These are phyloP conservation scores for Durotheca rogersii DNA, from an alignment of 495 filamentous ascomycete genomes.

Conservation along the genomic window DNA sequence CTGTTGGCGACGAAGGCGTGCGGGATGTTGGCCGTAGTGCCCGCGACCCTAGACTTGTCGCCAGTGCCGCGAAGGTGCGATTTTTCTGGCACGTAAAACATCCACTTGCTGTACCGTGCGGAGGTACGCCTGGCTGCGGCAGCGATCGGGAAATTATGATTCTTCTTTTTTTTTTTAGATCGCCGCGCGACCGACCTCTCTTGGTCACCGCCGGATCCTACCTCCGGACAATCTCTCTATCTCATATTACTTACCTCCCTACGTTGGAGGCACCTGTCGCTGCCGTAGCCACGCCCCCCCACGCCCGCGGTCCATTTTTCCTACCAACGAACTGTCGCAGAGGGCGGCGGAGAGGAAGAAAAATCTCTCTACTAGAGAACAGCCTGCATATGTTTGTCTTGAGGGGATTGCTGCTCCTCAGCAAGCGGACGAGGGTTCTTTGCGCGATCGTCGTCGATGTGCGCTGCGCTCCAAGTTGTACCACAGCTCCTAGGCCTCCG, in stretches of 20 bases:
- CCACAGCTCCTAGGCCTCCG: constrained; percentile 1
- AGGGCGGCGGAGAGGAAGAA: too few species aligned
- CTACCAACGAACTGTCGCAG: neutral
- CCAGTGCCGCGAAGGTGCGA: too few species aligned
- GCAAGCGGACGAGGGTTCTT: too few species aligned
- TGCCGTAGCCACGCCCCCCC: too few species aligned
- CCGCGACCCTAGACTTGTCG: too few species aligned
- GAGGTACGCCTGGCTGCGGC: neutral
- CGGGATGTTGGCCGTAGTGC: too few species aligned
- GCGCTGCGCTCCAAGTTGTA: neutral
- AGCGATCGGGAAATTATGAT: neutral
- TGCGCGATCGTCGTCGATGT: neutral
- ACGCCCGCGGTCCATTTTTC: neutral
- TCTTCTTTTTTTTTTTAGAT: neutral
- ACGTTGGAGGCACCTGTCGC: constrained; percentile 16
- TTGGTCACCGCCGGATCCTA: constrained; percentile 7
- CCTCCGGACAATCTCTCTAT: too few species aligned
- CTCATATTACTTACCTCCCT: too few species aligned
- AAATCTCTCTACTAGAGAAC: neutral
- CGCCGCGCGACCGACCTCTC: neutral
- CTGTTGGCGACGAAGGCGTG: too few species aligned
- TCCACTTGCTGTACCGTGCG: neutral
- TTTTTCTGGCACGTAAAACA: constrained; percentile 25
- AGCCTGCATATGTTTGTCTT: too few species aligned
- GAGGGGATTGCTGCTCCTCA: too few species aligned